Evolutionary conservation across 1,284 basidiomycete genomes (phyloP), one percentile per base, ranked within the genome.

Genomic region (Ceratobasidium sp.): DNA sequence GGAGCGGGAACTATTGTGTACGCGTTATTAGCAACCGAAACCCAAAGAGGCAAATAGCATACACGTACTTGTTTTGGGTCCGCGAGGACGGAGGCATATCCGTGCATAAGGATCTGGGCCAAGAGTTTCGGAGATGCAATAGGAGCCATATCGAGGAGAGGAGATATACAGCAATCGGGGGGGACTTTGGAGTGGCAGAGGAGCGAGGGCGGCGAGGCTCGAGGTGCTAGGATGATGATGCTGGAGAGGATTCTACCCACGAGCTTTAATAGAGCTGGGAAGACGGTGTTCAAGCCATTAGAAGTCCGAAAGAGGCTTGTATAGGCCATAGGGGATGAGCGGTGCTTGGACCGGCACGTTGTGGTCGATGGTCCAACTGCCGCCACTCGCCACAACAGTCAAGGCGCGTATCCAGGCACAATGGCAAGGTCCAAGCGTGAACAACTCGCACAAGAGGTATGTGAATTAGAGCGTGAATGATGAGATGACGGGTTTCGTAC

Each of bases 61-160:
- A 66, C 44, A 76, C 74, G 35, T 57, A 76, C 74, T 23, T n/a
- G 30, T 35, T 59, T 44, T 33, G 64, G 38, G 5, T 41, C 41
- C 60, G 30, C 38, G 60, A 60, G 59, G 4, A 44, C 64, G 20
- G 46, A 20, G 16, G 64, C 41, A 33, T 48, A 66, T n/a, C 64
- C 74, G 27, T 67, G 33, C 74, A 76, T 76, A 12, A 76, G 38
- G 38, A 76, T 76, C 41, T 76, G 50, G 35, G 30, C 57, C 52
- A 76, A 38, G 52, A 76, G 6, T 35, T 67, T 66, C 2, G 64
- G 59, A 5, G 74, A 67, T 1, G 67, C 27, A n/a, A 76, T 76
- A 48, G 74, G 74, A 8, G 74, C 62, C 74, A 76, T 76, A 16
- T 23, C 23, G 33, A 20, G 12, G 33, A 67, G 46, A 18, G 33